Percentiles rank a stretch among this genome's conserved stretches.
phyloP scores from a whole-genome alignment of 2,329 filamentous ascomycete species.

The Alternaria atra region DNA sequence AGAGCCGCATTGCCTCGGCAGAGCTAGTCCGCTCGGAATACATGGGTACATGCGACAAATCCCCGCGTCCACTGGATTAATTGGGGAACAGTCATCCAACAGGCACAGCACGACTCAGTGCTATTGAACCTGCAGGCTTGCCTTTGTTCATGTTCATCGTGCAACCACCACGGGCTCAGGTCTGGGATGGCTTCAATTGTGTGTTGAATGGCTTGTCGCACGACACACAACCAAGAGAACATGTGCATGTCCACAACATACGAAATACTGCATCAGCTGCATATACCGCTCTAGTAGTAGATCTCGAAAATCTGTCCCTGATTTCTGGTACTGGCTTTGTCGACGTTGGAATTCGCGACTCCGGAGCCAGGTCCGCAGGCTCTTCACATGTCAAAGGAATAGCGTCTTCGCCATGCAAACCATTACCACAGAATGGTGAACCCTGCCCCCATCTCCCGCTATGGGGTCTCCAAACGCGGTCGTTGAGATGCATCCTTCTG shows the following conservation, averaged over 20 bases:
- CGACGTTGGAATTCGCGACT: not conserved
- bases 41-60: slow-evolving; percentile 1
- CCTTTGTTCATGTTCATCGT: not conserved
- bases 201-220: not conserved
- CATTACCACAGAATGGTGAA: slow-evolving; percentile 1
- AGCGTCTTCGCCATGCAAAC: not conserved
- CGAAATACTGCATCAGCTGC: not conserved
- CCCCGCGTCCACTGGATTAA: slow-evolving; percentile 9
- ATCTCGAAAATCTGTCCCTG: not conserved
- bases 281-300: not conserved
- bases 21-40: slow-evolving; percentile 12
- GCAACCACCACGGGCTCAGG: not conserved
- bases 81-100: not conserved
- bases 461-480: slow-evolving; percentile 4
- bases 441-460: slow-evolving; percentile 20
- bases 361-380: not conserved
- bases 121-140: not conserved
- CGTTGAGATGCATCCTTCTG: slow-evolving; percentile 24
- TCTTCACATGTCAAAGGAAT: slow-evolving; percentile 8
- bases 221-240: not conserved
- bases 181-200: not conserved
- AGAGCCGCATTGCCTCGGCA: slow-evolving; percentile 35
- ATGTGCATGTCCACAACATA: not conserved
- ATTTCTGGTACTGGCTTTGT: not conserved
- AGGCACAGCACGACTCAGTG: not conserved